Evolutionary conservation across 179 eudicot genomes (phyloP).

Genomic region (Silene coronaria): DNA sequence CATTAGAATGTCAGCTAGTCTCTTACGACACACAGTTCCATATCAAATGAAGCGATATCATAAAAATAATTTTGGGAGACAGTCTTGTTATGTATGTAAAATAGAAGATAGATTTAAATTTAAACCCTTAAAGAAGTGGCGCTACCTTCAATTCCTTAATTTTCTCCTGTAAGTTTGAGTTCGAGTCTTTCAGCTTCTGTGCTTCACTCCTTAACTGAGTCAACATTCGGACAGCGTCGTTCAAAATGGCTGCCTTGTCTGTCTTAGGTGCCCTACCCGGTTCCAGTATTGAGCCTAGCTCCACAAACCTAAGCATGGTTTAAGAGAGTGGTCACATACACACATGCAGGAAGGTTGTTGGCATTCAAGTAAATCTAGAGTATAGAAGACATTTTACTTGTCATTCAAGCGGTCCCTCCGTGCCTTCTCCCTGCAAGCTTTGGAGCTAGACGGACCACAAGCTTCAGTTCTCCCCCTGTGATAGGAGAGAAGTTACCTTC

Average conservation of each 20-base stretch:
- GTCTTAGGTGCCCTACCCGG: conserved; percentile 80
- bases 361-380: not conserved
- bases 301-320: conserved; percentile 57
- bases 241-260: conserved; percentile 82
- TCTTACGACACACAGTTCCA: no score
- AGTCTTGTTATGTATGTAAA: no score
- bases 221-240: conserved; percentile 75
- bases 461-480: conserved; percentile 72
- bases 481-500: conserved; percentile 6
- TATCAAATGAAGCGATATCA: no score
- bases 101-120: no score
- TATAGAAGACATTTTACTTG: conserved; percentile 44
- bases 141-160: conserved; percentile 75
- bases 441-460: conserved; percentile 69
- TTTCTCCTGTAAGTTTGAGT: conserved; percentile 65
- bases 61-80: no score
- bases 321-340: conserved; percentile 11
- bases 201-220: conserved; percentile 77
- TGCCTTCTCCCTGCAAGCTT: conserved; percentile 96
- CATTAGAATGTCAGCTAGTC: no score
- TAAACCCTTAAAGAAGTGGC: not conserved
- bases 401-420: conserved; percentile 92
- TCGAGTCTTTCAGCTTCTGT: conserved; percentile 82
- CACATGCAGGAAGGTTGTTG: not conserved
- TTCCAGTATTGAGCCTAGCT: conserved; percentile 70